Base-by-base conservation (phyloP, 352 stramenopile genomes). In the Aphanomyces cochlioides region DNA sequence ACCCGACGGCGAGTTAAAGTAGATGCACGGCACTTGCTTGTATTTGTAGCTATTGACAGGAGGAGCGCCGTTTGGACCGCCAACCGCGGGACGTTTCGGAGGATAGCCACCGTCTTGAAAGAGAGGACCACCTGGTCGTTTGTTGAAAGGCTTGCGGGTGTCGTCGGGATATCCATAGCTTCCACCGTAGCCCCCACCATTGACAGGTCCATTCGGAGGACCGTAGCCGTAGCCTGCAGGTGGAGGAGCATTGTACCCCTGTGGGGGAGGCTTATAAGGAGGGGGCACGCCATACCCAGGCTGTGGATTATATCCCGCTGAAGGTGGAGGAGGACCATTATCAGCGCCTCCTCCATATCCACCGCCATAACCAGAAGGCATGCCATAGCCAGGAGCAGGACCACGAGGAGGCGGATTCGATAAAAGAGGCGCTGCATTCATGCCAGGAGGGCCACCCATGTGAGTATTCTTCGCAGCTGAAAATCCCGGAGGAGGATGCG, bases 1-100 rank as follows among this genome's bases (percentile, higher is more conserved):
- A 45, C 86, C 86, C 17, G 74, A 66, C 6, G 86, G 79, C 19
- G 77, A 82, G 50, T 68, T 66, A 78, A 90, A 92, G 74, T 88
- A 92, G 56, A 88, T 87, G 74, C 86, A 94, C 7, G 82, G 81
- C 45, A 82, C 48, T 68, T 78, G 50, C 3, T 58, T 58, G 50
- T 58, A 58, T 28, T 58, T 58, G 50, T 58, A 58, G 7, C 7
- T 58, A 2, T n/a, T 50, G 43, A 50, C 17, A 50, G 43, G 43
- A 12, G 10, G 10, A 12, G 10, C 43, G 17, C 7, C 7, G 1
- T 17, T 17, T 12, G 15, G 15, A 58, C 50, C 50, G 17, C 50
- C 50, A 2, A 17, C 50, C 66, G 73, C 73, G 5, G 72, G 67
- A 40, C 80, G 82, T 73, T 89, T 90, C 34, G 75, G 58, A 6